These are phyloP conservation scores for Rosa chinensis DNA, from an alignment of 306 rosid genomes.

Conservation along the genomic window DNA sequence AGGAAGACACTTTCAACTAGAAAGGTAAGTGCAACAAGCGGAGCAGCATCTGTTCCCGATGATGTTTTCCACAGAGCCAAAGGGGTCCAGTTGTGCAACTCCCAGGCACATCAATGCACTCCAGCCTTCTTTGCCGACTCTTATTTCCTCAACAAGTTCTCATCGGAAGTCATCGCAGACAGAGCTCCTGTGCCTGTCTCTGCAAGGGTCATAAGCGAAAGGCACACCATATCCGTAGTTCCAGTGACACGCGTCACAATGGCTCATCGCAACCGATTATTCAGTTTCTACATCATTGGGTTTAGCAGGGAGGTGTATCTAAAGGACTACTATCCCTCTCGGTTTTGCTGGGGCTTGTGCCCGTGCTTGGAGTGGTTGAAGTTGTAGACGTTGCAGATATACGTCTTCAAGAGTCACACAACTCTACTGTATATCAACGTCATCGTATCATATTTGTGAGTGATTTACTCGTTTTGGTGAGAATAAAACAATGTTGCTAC, in stretches of 20 bases:
- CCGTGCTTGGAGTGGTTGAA: constrained; percentile 98
- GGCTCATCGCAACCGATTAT: constrained; percentile 59
- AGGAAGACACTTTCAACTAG: constrained; percentile 85
- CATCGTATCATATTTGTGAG: not conserved
- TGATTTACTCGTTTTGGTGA: not conserved
- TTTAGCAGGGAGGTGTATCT: constrained; percentile 76
- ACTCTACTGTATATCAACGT: not conserved
- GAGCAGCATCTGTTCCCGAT: constrained; percentile 95
- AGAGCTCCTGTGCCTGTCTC: constrained; percentile 67
- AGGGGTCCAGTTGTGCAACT: constrained; percentile 91
- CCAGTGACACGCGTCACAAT: constrained; percentile 88
- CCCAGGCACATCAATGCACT: constrained; percentile 86
- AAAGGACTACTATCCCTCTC: constrained; percentile 84
- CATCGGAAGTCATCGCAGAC: constrained; percentile 88
- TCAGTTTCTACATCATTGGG: constrained; percentile 88
- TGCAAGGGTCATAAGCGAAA: constrained; percentile 86
- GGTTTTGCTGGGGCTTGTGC: constrained; percentile 92
- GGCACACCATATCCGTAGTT: constrained; percentile 83
- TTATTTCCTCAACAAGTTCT: constrained; percentile 77
- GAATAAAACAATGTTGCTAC: not conserved
- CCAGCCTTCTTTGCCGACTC: constrained; percentile 97
- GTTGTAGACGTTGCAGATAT: constrained; percentile 35
- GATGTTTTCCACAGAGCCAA: constrained; percentile 88
- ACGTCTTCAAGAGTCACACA: constrained; percentile 1
- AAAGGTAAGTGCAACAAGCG: constrained; percentile 81